Evolutionary conservation across 1,284 basidiomycete species (phyloP).

Genomic region (Serendipita sp.): DNA sequence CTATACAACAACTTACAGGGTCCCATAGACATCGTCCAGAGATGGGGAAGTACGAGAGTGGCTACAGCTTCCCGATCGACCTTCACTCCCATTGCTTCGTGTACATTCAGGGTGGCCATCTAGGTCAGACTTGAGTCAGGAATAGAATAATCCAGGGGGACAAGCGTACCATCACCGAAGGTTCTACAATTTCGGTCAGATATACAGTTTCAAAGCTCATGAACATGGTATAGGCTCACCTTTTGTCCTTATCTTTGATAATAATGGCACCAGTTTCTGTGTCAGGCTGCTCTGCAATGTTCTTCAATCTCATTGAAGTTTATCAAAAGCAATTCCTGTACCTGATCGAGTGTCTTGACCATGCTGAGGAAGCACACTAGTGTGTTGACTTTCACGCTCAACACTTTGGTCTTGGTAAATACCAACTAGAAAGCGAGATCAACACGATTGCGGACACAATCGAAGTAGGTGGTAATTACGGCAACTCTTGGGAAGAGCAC

Average conservation of each 20-base stretch:
- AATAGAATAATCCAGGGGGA: neutral
- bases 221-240: slow-evolving; percentile 14
- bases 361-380: slow-evolving; percentile 80
- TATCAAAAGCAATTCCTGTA: slow-evolving; percentile 21
- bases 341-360: slow-evolving; percentile 90
- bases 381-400: slow-evolving; percentile 82
- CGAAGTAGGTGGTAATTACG: slow-evolving; percentile 25
- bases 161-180: slow-evolving; percentile 67
- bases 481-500: slow-evolving; percentile 79
- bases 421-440: slow-evolving; percentile 40
- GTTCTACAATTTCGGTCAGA: slow-evolving; percentile 33
- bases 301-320: slow-evolving; percentile 6
- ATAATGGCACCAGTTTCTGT: slow-evolving; percentile 84
- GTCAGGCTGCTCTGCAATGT: slow-evolving; percentile 57
- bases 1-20: slow-evolving; percentile 41
- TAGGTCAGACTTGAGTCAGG: slow-evolving; percentile 20
- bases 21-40: slow-evolving; percentile 96
- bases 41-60: slow-evolving; percentile 80
- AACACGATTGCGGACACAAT: slow-evolving; percentile 6
- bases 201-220: neutral
- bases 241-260: slow-evolving; percentile 91
- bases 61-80: slow-evolving; percentile 92
- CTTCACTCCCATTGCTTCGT: slow-evolving; percentile 93
- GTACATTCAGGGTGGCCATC: slow-evolving; percentile 87
- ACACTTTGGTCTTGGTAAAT: slow-evolving; percentile 76